Evolutionary conservation across 257 asterid species (phyloP).

Genomic region (Solanum corneliomulleri): DNA sequence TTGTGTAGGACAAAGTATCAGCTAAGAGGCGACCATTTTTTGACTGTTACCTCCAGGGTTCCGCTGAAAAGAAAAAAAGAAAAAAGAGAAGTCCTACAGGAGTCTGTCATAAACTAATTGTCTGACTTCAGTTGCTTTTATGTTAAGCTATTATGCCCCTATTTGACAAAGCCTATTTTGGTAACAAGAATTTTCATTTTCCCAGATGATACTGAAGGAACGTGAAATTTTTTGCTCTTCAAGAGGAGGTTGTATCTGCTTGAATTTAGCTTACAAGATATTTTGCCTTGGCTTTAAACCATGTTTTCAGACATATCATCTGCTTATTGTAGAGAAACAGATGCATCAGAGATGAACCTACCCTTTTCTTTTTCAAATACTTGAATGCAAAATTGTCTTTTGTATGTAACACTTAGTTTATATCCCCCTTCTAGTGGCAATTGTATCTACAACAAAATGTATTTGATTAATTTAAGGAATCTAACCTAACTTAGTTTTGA

Average conservation of each 20-base stretch:
- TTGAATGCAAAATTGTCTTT: not conserved
- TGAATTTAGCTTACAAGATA: conserved; percentile 12
- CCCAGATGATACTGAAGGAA: conserved; percentile 93
- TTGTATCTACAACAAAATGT: not conserved
- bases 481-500: not conserved
- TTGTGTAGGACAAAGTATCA: not conserved
- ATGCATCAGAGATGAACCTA: not conserved
- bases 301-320: not conserved
- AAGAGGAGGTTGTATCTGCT: conserved; percentile 39
- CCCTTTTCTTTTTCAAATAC: not conserved
- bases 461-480: not conserved
- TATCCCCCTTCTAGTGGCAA: not conserved
- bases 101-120: not conserved
- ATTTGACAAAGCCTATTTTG: conserved; percentile 23
- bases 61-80: not conserved
- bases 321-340: not conserved
- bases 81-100: not conserved
- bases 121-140: not conserved
- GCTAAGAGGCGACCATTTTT: not conserved
- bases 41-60: not conserved
- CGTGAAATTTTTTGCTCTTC: conserved; percentile 57
- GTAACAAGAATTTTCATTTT: conserved; percentile 71
- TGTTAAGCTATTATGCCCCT: conserved; percentile 12
- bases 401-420: not conserved
- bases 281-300: not conserved